phyloP scores from a whole-genome alignment of 257 asterid species.

The Craterostigma plantagineum region DNA sequence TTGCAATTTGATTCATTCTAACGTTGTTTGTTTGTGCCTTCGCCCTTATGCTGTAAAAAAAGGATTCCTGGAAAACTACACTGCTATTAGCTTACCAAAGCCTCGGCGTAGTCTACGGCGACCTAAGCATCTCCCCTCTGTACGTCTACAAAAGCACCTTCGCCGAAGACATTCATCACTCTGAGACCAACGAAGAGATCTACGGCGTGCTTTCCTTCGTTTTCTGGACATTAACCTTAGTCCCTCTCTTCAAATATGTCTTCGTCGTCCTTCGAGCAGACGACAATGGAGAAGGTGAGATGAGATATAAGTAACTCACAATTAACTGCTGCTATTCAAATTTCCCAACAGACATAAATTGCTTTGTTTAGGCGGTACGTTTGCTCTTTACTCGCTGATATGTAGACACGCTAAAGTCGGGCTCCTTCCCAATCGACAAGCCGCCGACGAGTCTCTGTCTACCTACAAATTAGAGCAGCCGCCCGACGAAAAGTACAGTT shows the following conservation, averaged over 20 bases:
- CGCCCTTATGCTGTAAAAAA: constrained; percentile 20
- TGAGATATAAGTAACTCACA: not conserved
- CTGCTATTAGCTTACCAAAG: constrained; percentile 83
- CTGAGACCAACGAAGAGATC: constrained; percentile 87
- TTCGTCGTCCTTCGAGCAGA: constrained; percentile 85
- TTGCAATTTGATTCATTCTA: no score
- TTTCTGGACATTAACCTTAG: constrained; percentile 85
- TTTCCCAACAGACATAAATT: not conserved
- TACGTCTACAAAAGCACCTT: constrained; percentile 91
- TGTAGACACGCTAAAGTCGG: constrained; percentile 96
- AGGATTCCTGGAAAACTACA: constrained; percentile 63
- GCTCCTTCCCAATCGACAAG: constrained; percentile 79
- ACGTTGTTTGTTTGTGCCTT: not conserved
- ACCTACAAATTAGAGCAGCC: constrained; percentile 72
- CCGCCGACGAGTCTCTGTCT: constrained; percentile 81
- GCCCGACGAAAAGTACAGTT: constrained; percentile 39
- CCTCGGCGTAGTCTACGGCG: constrained; percentile 95
- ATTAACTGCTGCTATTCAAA: not conserved
- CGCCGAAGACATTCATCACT: constrained; percentile 93
- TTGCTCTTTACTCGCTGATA: constrained; percentile 83
- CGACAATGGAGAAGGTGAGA: constrained; percentile 87
- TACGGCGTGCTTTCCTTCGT: constrained; percentile 87
- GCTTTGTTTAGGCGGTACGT: constrained; percentile 67
- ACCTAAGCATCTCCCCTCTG: constrained; percentile 94
- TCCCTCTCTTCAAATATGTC: constrained; percentile 82